A percentile compares a stretch with the other conserved stretches of the same genome.
These are phyloP conservation scores for Pseudocercospora fijiensis DNA, from an alignment of 2,329 filamentous ascomycete species.

Conservation along the genomic window DNA sequence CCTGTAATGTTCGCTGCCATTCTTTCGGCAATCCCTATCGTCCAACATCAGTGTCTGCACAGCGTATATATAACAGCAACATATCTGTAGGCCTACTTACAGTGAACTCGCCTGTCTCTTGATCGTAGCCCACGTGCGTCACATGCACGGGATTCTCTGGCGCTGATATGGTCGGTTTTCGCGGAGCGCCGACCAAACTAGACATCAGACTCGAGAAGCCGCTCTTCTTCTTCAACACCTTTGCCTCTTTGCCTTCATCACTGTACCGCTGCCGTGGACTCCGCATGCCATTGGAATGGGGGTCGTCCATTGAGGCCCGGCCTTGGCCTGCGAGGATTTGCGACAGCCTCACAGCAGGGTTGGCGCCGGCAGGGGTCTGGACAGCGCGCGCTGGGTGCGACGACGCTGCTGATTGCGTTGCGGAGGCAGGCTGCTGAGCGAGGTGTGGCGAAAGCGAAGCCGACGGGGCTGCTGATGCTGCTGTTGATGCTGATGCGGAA, in stretches of 20 bases:
- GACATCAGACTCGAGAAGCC: constrained; percentile 87
- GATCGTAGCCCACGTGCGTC: constrained; percentile 96
- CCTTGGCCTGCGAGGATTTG: constrained; percentile 46
- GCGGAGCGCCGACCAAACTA: constrained; percentile 77
- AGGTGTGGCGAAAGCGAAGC: constrained; percentile 11
- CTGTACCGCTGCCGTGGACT: constrained; percentile 69
- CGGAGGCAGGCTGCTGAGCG: constrained; percentile 7
- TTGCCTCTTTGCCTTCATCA: constrained; percentile 70
- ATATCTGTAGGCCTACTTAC: constrained; percentile 54
- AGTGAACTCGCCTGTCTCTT: constrained; percentile 92
- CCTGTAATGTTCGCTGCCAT: constrained; percentile 94
- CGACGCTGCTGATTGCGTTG: constrained; percentile 10
- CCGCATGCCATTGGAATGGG: constrained; percentile 48
- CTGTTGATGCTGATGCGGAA: constrained; percentile 4
- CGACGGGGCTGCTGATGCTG: constrained; percentile 11
- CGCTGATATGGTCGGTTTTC: constrained; percentile 91
- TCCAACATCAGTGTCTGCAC: constrained; percentile 5
- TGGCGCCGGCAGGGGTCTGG: constrained; percentile 22
- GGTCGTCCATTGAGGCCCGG: constrained; percentile 50
- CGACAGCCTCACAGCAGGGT: constrained; percentile 41
- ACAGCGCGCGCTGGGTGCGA: constrained; percentile 17
- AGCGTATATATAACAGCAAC: neutral
- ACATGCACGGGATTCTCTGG: constrained; percentile 97
- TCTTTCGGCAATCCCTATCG: constrained; percentile 82
- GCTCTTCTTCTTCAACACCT: constrained; percentile 72